Percentiles rank a stretch among this genome's conserved stretches.
These are phyloP conservation scores for Rhodotorula glutinis DNA, from an alignment of 1,284 basidiomycete species.

Conservation along the genomic window DNA sequence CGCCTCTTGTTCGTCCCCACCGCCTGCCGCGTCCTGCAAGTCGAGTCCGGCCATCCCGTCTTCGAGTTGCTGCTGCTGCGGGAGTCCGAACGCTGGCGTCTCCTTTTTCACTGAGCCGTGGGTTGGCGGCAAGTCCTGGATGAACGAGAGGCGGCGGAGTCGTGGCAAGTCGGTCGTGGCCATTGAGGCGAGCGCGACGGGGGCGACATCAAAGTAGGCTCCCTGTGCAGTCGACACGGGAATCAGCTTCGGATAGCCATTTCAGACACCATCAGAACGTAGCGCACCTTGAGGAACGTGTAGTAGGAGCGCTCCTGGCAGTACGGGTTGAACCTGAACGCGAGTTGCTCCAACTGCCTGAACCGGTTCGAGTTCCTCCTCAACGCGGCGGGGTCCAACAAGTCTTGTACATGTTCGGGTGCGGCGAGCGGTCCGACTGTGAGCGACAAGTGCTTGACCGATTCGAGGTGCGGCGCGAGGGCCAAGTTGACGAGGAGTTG, in stretches of 20 bases:
- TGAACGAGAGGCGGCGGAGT: constrained; percentile 25
- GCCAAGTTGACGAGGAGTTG: constrained; percentile 42
- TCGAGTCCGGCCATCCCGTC: constrained; percentile 12
- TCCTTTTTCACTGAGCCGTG: constrained; percentile 24
- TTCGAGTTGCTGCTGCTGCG: constrained; percentile 7
- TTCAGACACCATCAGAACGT: neutral
- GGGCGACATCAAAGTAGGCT: constrained; percentile 34
- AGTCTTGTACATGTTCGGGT: constrained; percentile 41
- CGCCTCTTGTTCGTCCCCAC: neutral
- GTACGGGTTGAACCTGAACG: constrained; percentile 44
- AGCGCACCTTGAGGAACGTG: constrained; percentile 40
- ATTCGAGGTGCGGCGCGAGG: constrained; percentile 15
- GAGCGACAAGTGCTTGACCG: constrained; percentile 19
- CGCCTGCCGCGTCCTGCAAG: neutral
- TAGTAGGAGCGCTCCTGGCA: constrained; percentile 38
- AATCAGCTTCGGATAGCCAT: no score
- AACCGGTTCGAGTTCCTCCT: neutral
- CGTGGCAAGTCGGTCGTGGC: constrained; percentile 11
- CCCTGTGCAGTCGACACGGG: constrained; percentile 21
- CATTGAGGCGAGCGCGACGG: constrained; percentile 15
- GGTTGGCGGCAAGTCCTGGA: constrained; percentile 35
- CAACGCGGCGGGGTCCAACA: constrained; percentile 23
- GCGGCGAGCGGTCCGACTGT: constrained; percentile 40
- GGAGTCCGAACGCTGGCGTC: constrained; percentile 32
- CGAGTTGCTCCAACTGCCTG: constrained; percentile 28